These are phyloP conservation scores for Hemileccinum impolitum DNA, from an alignment of 768 basidiomycete species.

Conservation along the genomic window DNA sequence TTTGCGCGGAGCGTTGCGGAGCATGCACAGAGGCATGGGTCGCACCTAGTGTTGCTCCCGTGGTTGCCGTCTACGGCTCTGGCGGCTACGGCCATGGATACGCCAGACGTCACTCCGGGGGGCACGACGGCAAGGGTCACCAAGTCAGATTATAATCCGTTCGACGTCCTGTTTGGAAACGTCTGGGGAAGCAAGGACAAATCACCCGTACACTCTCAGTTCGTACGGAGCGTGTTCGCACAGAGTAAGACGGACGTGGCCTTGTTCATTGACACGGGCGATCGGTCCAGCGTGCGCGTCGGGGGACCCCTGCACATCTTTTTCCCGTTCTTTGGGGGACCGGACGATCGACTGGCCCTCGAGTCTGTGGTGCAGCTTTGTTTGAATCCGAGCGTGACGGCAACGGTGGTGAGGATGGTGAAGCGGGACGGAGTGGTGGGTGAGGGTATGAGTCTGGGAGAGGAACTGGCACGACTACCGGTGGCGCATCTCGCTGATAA, in stretches of 20 bases:
- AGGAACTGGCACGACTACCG: constrained; percentile 19
- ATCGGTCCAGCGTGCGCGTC: constrained; percentile 20
- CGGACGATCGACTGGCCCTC: constrained; percentile 86
- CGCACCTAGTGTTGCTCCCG: constrained; percentile 79
- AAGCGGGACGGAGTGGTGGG: constrained; percentile 40
- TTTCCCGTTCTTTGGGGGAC: constrained; percentile 91
- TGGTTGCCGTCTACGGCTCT: constrained; percentile 56
- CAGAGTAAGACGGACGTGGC: constrained; percentile 74
- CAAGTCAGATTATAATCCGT: constrained; percentile 50
- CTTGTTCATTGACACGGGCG: constrained; percentile 72
- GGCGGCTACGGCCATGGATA: not conserved
- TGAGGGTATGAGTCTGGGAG: not conserved
- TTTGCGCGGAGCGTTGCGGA: constrained; percentile 69
- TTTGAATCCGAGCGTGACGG: constrained; percentile 59
- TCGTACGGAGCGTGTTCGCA: constrained; percentile 78
- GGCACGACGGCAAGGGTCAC: constrained; percentile 7
- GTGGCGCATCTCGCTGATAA: constrained; percentile 21
- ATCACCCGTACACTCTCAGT: constrained; percentile 69
- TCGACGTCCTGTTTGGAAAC: constrained; percentile 60
- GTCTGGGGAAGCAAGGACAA: constrained; percentile 29
- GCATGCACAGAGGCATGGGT: constrained; percentile 53
- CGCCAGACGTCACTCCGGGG: constrained; percentile 1
- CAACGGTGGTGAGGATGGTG: constrained; percentile 68
- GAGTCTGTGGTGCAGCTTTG: constrained; percentile 85
- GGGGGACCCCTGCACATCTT: constrained; percentile 61